Evolutionary conservation across 805 yeast species (phyloP), one percentile per base, ranked within the genome.

Genomic region (Peterozyma xylosa): DNA sequence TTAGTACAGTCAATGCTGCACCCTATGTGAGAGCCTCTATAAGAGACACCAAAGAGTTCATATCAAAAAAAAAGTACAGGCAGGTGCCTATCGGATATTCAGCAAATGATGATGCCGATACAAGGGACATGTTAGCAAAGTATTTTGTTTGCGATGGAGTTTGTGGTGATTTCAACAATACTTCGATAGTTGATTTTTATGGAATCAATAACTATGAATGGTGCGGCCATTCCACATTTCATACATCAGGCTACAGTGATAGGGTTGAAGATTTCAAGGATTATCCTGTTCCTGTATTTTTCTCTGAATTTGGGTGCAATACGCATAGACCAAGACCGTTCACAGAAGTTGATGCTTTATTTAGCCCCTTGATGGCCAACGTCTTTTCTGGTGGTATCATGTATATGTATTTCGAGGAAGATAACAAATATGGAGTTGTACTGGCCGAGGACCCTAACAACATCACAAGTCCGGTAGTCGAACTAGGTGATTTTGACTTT

Each of bases 221-320:
- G 81, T 84, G 93, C 62, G 98, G 98, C 2, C 76, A 79, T 42
- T 96, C 88, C 59, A 84, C 95, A 0, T 80, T 88, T 59, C 67
- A 78, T 48, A 70, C 86, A 2, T 82, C 95, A 50, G 97, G 96
- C 0, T 84, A 82, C 53, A 63, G 73, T 38, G 60, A 68, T 45
- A 82, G 83, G 63, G 83, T 84, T 48, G 55, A 71, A 53, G 66
- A 70, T 38, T 86, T 78, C 66, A 53, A 70, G 39, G 77, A 76
- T 63, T 83, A 80, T 67, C 80, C 89, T 29, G 59, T 82, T 38
- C 91, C 91, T 37, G 66, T 84, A 50, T 82, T 85, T 63, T 70
- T 84, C 45, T 79, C 87, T 45, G 91, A 85, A 63, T 85, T 73
- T 55, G 95, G 95, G 52, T 86, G 95, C 65, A 86, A 82, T 71